Evolutionary conservation across 2,329 filamentous ascomycete genomes (phyloP).

Genomic region (Pseudopithomyces maydicus): DNA sequence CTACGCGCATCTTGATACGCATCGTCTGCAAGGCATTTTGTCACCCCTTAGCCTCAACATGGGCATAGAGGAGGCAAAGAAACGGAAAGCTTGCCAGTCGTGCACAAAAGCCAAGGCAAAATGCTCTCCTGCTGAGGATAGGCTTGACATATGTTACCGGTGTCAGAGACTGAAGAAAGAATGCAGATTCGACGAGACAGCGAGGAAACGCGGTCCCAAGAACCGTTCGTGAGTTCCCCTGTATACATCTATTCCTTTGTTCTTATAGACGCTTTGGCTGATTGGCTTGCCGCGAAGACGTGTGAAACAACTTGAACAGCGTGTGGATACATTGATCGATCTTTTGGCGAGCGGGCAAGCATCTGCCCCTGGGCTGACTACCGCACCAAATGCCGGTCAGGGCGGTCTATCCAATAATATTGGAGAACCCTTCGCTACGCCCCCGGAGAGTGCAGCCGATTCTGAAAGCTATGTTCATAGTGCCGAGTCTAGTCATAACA

Average conservation of each 20-base stretch:
- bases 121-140: slow-evolving; percentile 22
- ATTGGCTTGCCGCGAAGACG: slow-evolving; percentile 17
- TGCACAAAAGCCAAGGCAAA: slow-evolving; percentile 31
- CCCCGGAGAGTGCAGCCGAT: not conserved
- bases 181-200: slow-evolving; percentile 22
- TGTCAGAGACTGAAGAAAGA: slow-evolving; percentile 28
- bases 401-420: not conserved
- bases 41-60: not conserved
- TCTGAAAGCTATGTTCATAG: not conserved
- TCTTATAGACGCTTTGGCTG: not conserved
- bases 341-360: slow-evolving; percentile 17
- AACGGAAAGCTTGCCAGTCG: slow-evolving; percentile 26
- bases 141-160: slow-evolving; percentile 21
- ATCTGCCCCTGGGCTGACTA: not conserved
- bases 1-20: not conserved
- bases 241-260: not conserved
- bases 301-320: slow-evolving; percentile 29
- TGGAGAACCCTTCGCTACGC: not conserved
- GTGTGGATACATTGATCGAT: slow-evolving; percentile 29
- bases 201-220: slow-evolving; percentile 22
- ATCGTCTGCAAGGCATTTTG: not conserved
- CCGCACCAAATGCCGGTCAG: not conserved
- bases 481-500: not conserved
- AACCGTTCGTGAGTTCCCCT: slow-evolving; percentile 26
- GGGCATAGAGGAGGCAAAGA: slow-evolving; percentile 17